Evolutionary conservation across 2,329 filamentous ascomycete genomes (phyloP), one percentile per base, ranked within the genome.

Genomic region (Fonsecaea pugnacius): DNA sequence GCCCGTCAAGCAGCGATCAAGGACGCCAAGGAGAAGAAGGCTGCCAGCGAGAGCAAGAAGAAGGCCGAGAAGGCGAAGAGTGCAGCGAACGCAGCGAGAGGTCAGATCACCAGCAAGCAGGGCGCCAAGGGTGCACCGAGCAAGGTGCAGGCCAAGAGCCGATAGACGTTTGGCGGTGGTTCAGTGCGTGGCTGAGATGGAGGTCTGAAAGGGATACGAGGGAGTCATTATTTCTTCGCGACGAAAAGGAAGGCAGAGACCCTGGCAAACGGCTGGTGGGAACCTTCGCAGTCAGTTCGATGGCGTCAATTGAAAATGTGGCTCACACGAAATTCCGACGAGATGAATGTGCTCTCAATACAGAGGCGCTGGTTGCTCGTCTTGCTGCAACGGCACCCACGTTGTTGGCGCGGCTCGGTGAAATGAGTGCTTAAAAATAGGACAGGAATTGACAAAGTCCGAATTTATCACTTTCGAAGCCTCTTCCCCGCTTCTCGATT

Each of bases 21-120:
- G 87, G 92, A 96, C 80, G 91, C 89, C 85, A 99, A 99, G 91
- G 93, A 96, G 82, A 97, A 98, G 92, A 96, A 96, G 87, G 84
- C 89, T 72, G 92, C 88, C 70, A 86, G 88, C 69, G 89, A 91
- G 82, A 91, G 88, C 80, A 89, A 88, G 81, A 99, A 98, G 92
- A 99, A 98, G 91, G 91, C 91, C 67, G 93, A 98, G 84, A 99
- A 99, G 92, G 95, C 95, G 76, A 98, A 98, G 91, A 85, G 75
- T 77, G 93, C 93, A 72, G 87, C 90, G 73, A 76, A 73, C 69
- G 86, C 89, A 73, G 83, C 89, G 79, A 90, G 91, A 84, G 93
- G 92, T 78, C 87, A 92, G 84, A 91, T 96, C 80, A 85, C 89
- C 80, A 93, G 92, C 89, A 99, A 99, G 91, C 92, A 96, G 87